phyloP scores from a whole-genome alignment of 495 filamentous ascomycete species.

The Aspergillus campestris region DNA sequence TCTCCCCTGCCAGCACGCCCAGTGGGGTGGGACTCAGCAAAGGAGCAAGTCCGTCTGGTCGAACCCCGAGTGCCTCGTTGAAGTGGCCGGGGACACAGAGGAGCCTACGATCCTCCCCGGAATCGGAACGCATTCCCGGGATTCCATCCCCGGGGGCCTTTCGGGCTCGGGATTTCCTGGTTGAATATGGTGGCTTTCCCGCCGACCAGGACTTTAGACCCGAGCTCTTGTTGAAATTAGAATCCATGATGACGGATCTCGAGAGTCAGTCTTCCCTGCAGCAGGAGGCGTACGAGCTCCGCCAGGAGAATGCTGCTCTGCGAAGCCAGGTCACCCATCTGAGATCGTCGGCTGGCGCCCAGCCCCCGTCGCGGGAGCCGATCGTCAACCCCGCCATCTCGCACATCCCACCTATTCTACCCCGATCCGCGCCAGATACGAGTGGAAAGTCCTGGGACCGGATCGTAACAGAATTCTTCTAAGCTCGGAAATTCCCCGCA shows the following conservation, averaged over 20 bases:
- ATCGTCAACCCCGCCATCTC: slow-evolving; percentile 1
- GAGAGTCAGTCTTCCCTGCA: slow-evolving; percentile 11
- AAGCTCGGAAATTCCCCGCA: background rate
- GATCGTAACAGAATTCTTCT: slow-evolving; percentile 22
- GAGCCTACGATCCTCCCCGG: background rate
- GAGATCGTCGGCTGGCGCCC: slow-evolving; percentile 14
- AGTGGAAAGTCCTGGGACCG: slow-evolving; percentile 20
- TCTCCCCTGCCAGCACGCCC: slow-evolving; percentile 10
- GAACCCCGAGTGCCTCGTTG: background rate
- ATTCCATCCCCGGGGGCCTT: slow-evolving; percentile 2
- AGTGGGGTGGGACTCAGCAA: background rate
- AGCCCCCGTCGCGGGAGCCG: slow-evolving; percentile 5
- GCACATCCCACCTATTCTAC: slow-evolving; percentile 1
- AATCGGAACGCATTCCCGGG: no score
- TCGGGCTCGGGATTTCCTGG: slow-evolving; percentile 7
- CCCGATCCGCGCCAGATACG: slow-evolving; percentile 10
- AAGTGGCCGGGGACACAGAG: background rate
- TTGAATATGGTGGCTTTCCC: slow-evolving; percentile 7
- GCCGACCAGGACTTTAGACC: slow-evolving; percentile 7
- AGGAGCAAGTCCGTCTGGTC: slow-evolving; percentile 2
- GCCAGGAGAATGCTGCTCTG: slow-evolving; percentile 14
- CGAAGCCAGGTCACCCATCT: slow-evolving; percentile 17
- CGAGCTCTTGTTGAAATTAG: slow-evolving; percentile 16
- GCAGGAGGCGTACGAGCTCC: slow-evolving; percentile 10
- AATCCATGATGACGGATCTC: slow-evolving; percentile 14